Percentiles rank a stretch among this genome's conserved stretches.
Conservation (phyloP, 371 early-diverging fungal species). For the Phascolomyces articulosus region DNA sequence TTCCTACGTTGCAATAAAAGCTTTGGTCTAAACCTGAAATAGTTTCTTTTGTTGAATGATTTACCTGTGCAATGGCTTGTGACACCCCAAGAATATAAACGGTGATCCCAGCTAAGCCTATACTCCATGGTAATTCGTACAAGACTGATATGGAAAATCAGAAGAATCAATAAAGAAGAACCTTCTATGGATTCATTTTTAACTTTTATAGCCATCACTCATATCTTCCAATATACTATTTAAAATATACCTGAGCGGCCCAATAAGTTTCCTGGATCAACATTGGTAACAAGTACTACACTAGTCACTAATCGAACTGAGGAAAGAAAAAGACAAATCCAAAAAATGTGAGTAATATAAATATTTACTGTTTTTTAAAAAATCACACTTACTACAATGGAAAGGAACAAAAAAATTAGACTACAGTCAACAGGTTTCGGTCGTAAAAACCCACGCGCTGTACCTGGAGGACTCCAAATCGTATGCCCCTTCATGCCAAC, state of each 20-base stretch:
- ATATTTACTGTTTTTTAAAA: background rate
- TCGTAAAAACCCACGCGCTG: background rate
- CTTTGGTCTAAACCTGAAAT: too few relatives aligned
- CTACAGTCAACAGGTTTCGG: background rate
- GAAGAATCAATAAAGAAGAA: too few relatives aligned
- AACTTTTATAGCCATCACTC: too few relatives aligned
- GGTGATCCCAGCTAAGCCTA: constrained; percentile 22
- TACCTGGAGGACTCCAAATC: background rate
- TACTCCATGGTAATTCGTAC: constrained; percentile 21
- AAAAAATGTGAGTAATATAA: background rate
- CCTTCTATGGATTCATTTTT: too few relatives aligned
- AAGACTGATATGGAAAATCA: too few relatives aligned
- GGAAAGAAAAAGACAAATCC: too few relatives aligned
- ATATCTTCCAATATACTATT: too few relatives aligned
- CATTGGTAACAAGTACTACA: background rate
- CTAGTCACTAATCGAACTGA: background rate
- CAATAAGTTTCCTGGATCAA: background rate
- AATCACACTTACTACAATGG: background rate
- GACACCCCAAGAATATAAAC: constrained; percentile 26
- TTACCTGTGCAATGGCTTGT: constrained; percentile 22
- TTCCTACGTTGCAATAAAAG: too few relatives aligned
- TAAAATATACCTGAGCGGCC: background rate
- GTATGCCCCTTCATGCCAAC: background rate
- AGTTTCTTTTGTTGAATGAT: background rate
- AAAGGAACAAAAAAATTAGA: background rate